Evolutionary conservation across 345 rosid species (phyloP), one percentile per base, ranked within the genome.

Genomic region (Ceriops zippeliana): DNA sequence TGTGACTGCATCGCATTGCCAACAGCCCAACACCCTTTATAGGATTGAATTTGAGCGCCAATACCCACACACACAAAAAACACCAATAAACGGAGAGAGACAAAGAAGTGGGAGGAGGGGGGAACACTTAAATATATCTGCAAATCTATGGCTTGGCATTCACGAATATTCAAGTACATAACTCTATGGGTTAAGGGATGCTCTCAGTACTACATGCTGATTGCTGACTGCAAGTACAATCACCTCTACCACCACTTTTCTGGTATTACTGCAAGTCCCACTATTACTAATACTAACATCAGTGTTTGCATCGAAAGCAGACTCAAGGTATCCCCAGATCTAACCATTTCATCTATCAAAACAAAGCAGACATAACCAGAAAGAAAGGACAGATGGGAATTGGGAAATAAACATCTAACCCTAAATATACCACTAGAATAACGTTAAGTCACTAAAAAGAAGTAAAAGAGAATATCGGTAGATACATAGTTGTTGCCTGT

Each of bases 281-380:
- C 34, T 34, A 54, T 75, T 62, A 49, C 70, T 59, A 58, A 47
- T 63, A 42, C 67, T 38, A 75, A 74, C 52, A 61, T 47, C 65
- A 75, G 73, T 65, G 83, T 78, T 83, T 70, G 75, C 79, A 75
- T 75, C 79, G 27, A 80, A 65, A 77, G 76, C 62, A 71, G 79
- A 76, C 69, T 68, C 74, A 63, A 56, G 61, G 69, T 57, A 61
- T 47, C 56, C 60, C 42, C 61, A 65, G 77, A 75, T 66, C 78
- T 75, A 64, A 51, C 60, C 53, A 58, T 60, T 47, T 59, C 66
- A 46, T 64, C 49, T 56, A 26, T 46, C 72, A 63, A 32, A 62
- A 64, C 62, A 61, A 61, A 73, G 70, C 73, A 70, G 27, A 63
- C 34, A 52, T 10, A 66, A 27, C 62, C 52, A 7, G 2, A 6